Conservation (phyloP, 768 basidiomycete species). For the Hydnomerulius pinastri region DNA sequence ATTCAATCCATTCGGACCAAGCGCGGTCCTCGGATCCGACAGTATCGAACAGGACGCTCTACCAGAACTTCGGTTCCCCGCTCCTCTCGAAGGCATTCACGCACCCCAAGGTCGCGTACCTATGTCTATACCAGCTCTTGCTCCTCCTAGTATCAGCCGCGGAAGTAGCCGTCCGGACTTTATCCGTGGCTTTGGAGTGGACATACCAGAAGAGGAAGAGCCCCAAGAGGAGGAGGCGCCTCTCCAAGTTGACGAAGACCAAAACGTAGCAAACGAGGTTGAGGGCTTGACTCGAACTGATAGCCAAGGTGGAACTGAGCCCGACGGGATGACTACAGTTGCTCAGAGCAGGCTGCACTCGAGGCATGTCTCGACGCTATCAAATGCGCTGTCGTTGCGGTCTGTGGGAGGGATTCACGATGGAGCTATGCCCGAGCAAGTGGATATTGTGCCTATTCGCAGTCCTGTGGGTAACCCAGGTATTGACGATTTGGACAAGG, state of each 20-base stretch:
- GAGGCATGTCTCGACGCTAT: conserved; percentile 66
- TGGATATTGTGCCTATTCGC: conserved; percentile 32
- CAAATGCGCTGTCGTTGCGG: conserved; percentile 65
- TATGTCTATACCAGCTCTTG: conserved; percentile 45
- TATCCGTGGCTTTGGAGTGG: conserved; percentile 75
- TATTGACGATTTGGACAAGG: conserved; percentile 38
- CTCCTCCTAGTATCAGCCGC: conserved; percentile 42
- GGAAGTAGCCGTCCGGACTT: conserved; percentile 71
- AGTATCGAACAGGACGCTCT: conserved; percentile 36
- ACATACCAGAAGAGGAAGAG: conserved; percentile 76
- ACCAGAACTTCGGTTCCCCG: conserved; percentile 22
- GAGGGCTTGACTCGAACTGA: conserved; percentile 25
- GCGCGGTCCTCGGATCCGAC: conserved; percentile 56
- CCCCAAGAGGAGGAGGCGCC: conserved; percentile 47
- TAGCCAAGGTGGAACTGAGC: conserved; percentile 31
- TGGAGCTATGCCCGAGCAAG: conserved; percentile 25
- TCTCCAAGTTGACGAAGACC: conserved; percentile 32
- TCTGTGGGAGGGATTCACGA: conserved; percentile 58
- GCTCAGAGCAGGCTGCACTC: conserved; percentile 60
- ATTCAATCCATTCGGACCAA: conserved; percentile 68
- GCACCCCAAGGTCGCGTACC: conserved; percentile 61
- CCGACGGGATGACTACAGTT: conserved; percentile 47
- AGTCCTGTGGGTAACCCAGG: conserved; percentile 34
- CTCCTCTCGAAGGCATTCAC: conserved; percentile 38
- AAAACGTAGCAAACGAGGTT: conserved; percentile 40